Evolutionary conservation across 768 basidiomycete genomes (phyloP).

Genomic region (Naganishia onofrii): DNA sequence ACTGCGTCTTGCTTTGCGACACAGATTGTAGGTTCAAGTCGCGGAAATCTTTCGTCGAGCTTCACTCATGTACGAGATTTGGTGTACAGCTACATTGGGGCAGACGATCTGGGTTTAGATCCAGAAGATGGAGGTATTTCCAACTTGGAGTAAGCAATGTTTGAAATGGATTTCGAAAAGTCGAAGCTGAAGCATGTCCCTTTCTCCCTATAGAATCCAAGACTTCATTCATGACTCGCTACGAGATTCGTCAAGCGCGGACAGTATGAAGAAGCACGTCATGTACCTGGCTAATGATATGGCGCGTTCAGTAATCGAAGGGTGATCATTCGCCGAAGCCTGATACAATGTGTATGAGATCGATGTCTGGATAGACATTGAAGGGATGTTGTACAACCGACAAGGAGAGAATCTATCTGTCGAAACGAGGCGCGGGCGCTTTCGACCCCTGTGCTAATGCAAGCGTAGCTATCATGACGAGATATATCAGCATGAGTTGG

Average conservation of each 20-base stretch:
- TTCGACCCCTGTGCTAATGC: conserved; percentile 14
- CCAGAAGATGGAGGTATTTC: conserved; percentile 40
- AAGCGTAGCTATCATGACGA: neutral
- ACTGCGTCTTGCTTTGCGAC: conserved; percentile 46
- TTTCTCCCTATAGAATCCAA: neutral
- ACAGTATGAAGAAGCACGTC: conserved; percentile 8
- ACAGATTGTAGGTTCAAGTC: conserved; percentile 32
- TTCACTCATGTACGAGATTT: neutral
- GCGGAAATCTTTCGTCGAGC: neutral
- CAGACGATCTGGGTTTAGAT: conserved; percentile 34
- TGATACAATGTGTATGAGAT: neutral
- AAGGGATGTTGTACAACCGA: conserved; percentile 12
- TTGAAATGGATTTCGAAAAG: neutral
- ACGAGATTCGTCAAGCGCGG: neutral
- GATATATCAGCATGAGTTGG: neutral
- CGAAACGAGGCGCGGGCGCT: conserved; percentile 18
- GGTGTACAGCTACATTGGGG: conserved; percentile 35
- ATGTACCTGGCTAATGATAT: conserved; percentile 11
- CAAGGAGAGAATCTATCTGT: neutral
- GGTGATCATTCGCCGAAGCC: neutral
- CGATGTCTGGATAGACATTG: neutral
- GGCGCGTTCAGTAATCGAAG: neutral
- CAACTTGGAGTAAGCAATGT: conserved; percentile 38
- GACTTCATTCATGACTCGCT: neutral
- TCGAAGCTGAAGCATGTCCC: neutral